Conservation (phyloP, 106 monocot species). For the Gastrodia elata region DNA sequence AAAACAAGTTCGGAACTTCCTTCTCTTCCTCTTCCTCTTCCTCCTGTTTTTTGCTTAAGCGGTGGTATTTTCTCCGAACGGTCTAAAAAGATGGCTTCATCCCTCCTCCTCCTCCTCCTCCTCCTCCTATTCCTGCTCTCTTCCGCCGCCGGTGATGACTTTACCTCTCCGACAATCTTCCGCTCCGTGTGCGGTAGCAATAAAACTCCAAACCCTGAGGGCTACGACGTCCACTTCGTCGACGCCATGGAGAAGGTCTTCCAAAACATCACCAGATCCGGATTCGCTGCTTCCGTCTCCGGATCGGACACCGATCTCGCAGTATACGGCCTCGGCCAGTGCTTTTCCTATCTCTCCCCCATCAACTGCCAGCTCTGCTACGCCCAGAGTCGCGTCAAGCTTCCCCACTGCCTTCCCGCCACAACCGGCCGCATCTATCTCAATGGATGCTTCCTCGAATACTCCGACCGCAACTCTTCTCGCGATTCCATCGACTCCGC, state of each 20-base stretch:
- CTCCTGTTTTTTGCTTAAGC: too few relatives aligned
- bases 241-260: conserved; percentile 25
- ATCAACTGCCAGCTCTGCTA: conserved; percentile 33
- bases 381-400: conserved; percentile 20
- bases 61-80: too few relatives aligned
- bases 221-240: conserved; percentile 36
- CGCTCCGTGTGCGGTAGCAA: conserved; percentile 16
- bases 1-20: too few relatives aligned
- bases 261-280: conserved; percentile 20
- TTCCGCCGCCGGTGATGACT: not conserved
- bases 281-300: conserved; percentile 12
- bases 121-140: conserved; percentile 9
- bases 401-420: conserved; percentile 27
- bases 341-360: conserved; percentile 27
- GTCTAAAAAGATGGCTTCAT: not conserved
- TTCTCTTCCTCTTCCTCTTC: too few relatives aligned
- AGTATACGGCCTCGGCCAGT: conserved; percentile 34
- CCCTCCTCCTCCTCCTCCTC: conserved; percentile 8
- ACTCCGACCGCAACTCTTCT: conserved; percentile 16
- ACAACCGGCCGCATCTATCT: conserved; percentile 19
- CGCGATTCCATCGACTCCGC: conserved; percentile 17
- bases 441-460: conserved; percentile 36
- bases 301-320: not conserved
- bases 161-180: conserved; percentile 10
- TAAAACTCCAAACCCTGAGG: conserved; percentile 3